Evolutionary conservation across 768 basidiomycete genomes (phyloP), one percentile per base, ranked within the genome.

Genomic region (Termitomyces sp.): DNA sequence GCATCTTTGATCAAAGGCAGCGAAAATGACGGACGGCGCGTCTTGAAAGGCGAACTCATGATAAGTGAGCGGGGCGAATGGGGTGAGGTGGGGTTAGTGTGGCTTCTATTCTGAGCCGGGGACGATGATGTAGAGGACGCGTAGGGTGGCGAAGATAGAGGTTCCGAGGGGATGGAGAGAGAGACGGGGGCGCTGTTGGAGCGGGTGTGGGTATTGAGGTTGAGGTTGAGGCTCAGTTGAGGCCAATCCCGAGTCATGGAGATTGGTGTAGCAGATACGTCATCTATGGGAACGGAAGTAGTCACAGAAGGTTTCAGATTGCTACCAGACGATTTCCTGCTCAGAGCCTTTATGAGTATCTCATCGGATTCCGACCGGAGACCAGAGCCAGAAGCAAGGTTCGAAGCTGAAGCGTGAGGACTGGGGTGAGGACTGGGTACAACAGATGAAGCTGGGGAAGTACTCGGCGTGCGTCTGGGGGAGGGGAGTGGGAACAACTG

Each of bases 401-500:
- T 61, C 2, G 61, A 53, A 0, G 60, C 53, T 9, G 63, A 64
- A 8, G 56, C 46, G 35, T 47, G 56, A n/a, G 63, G 61, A 42
- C 61, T 62, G 2, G 61, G 63, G 16, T 45, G 55, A 3, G 65
- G 67, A 28, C 66, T 68, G 8, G 58, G 42, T 25, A 28, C 56
- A 3, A 55, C 52, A n/a, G 69, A 70, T 27, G 63, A 56, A 9
- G 67, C 64, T 1, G 71, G 68, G 1, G 78, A 79, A 2, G 64
- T 58, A n/a, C 63, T 70, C 0, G 84, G 84, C 0, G 80, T 76
- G 9, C 84, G 78, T 43, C 77, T 72, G 7, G 84, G 83, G 2
- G 82, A 81, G 9, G 84, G 85, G 21, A 86, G 72, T 0, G 81
- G 81, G 64, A 83, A 85, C 1, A 85, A 64, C 53, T 80, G 77